Conservation (phyloP, 257 asterid genomes). For the Solanum paucissectum region DNA sequence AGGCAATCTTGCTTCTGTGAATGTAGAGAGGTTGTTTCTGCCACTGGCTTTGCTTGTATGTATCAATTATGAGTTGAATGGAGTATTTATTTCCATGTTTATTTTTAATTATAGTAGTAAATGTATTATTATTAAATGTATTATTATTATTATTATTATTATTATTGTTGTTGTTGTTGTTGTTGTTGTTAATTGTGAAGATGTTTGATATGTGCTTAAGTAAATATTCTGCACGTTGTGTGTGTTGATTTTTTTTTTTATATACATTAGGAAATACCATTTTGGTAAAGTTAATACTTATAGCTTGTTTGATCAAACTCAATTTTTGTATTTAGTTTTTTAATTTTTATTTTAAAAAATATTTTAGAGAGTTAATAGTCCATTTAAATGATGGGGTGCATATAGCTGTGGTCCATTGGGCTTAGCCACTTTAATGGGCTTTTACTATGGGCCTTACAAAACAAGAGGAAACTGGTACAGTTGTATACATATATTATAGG, state of each 20-base stretch:
- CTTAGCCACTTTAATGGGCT: no score
- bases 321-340: no score
- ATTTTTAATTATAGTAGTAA: background rate
- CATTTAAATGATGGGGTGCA: no score
- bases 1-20: background rate
- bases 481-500: no score
- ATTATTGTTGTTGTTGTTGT: no score
- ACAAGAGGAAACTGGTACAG: no score
- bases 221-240: background rate
- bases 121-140: background rate
- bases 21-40: background rate
- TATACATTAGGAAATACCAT: background rate
- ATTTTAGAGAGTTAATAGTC: no score
- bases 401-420: no score
- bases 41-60: background rate
- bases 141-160: no score
- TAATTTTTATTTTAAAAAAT: no score
- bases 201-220: background rate
- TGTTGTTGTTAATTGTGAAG: background rate
- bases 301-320: background rate
- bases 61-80: background rate
- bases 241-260: background rate
- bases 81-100: background rate
- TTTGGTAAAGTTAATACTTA: background rate
- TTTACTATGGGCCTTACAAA: no score